Evolutionary conservation across 208 protist species (phyloP).

Genomic region (Leishmania gerbilli): DNA sequence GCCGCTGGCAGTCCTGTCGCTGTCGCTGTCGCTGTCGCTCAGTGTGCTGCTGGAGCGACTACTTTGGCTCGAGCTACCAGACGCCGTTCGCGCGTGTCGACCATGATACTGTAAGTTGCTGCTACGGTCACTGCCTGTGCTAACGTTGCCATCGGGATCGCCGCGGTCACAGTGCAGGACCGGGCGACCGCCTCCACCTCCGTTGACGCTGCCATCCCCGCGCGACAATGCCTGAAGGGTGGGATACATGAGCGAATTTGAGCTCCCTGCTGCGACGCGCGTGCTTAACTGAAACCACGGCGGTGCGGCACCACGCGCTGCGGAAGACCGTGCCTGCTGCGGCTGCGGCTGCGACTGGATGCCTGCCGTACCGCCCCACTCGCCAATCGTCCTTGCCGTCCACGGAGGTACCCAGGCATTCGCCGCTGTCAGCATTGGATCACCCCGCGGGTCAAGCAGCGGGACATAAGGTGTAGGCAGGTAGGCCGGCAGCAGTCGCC

Average conservation of each 20-base stretch:
- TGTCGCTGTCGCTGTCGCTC: slow-evolving; percentile 4
- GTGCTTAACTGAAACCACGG: slow-evolving; percentile 6
- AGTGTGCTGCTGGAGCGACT: background rate
- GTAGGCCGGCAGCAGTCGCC: background rate
- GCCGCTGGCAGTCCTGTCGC: background rate
- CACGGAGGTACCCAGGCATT: background rate
- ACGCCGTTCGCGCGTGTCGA: background rate
- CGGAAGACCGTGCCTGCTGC: background rate
- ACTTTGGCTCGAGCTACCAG: background rate
- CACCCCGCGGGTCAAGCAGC: slow-evolving; percentile 10
- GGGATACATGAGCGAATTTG: background rate
- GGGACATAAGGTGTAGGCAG: slow-evolving; percentile 12
- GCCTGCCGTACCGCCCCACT: background rate
- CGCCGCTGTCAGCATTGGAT: background rate
- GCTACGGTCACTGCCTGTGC: background rate
- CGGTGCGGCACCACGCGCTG: background rate
- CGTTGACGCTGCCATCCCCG: background rate
- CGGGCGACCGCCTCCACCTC: background rate
- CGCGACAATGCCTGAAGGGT: background rate
- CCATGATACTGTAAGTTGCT: background rate
- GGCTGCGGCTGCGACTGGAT: background rate
- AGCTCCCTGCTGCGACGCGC: background rate
- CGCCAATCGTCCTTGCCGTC: background rate
- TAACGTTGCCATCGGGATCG: background rate
- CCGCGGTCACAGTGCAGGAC: background rate